Percentiles rank a stretch among this genome's conserved stretches.
Evolutionary conservation across 2,329 filamentous ascomycete genomes (phyloP).

Genomic region (Sphaerulina musiva): DNA sequence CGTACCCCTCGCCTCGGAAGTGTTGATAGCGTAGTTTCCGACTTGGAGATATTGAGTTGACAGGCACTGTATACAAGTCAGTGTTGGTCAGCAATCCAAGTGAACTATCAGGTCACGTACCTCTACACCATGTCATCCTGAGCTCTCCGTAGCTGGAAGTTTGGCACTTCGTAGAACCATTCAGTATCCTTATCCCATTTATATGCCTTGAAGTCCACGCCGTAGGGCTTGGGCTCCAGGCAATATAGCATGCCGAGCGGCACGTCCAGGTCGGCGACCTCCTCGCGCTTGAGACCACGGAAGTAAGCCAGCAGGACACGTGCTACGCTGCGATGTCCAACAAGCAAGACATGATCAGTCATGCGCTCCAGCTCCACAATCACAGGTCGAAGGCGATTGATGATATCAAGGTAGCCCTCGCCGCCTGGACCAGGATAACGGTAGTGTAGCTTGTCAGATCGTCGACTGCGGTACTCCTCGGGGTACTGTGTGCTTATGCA

Average conservation of each 20-base stretch:
- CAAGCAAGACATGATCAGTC: conserved; percentile 87
- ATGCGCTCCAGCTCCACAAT: conserved; percentile 96
- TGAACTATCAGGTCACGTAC: background rate
- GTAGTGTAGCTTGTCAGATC: conserved; percentile 85
- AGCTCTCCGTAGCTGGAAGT: conserved; percentile 67
- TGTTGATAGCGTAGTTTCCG: conserved; percentile 10
- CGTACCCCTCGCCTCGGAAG: conserved; percentile 7
- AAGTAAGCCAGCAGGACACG: conserved; percentile 94
- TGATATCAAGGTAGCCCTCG: conserved; percentile 93
- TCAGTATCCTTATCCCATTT: conserved; percentile 70
- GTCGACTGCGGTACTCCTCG: conserved; percentile 74
- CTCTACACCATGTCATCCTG: conserved; percentile 32
- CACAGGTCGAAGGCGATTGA: conserved; percentile 88
- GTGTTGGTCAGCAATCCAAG: background rate
- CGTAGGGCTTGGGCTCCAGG: conserved; percentile 95
- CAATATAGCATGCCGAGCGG: conserved; percentile 90
- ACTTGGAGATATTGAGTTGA: conserved; percentile 12
- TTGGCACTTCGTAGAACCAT: conserved; percentile 79
- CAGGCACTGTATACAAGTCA: conserved; percentile 1
- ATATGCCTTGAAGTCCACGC: conserved; percentile 94
- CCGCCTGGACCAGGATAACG: conserved; percentile 94
- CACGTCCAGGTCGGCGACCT: conserved; percentile 90
- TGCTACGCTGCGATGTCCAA: conserved; percentile 86
- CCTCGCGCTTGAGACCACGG: conserved; percentile 80
- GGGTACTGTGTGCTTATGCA: conserved; percentile 75